phyloP scores from a whole-genome alignment of 768 basidiomycete genomes.

The Boletellus ananiceps region DNA sequence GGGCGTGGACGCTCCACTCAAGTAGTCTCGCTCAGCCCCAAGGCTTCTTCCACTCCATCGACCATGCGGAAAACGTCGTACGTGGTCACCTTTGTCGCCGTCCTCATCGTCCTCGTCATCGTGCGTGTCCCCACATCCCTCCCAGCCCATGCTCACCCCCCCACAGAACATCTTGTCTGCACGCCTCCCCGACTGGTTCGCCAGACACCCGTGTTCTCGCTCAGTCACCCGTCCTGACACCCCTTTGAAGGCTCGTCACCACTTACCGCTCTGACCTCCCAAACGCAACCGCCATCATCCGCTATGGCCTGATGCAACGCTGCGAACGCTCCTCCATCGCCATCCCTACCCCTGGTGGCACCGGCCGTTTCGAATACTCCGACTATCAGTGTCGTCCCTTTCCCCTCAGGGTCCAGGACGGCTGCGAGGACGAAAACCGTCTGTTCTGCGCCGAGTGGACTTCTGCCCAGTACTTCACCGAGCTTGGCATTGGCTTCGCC shows the following conservation, averaged over 20 bases:
- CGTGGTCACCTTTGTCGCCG: conserved; percentile 55
- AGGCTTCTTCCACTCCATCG: no score
- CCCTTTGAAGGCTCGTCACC: conserved; percentile 39
- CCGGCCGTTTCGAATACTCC: conserved; percentile 46
- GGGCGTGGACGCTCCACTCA: background rate
- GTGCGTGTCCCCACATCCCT: conserved; percentile 35
- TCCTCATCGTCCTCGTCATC: conserved; percentile 45
- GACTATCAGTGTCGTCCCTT: conserved; percentile 63
- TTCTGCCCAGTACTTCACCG: conserved; percentile 63
- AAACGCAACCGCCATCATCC: conserved; percentile 43
- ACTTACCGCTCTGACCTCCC: conserved; percentile 38
- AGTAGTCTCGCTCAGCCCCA: no score
- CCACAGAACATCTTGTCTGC: conserved; percentile 54
- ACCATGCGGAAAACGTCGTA: conserved; percentile 69
- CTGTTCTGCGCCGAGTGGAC: conserved; percentile 65
- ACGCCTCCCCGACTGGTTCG: conserved; percentile 61
- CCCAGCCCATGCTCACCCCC: background rate
- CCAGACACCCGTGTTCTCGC: conserved; percentile 19
- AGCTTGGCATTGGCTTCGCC: conserved; percentile 62
- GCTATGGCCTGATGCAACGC: conserved; percentile 54
- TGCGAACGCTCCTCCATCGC: conserved; percentile 51
- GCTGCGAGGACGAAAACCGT: conserved; percentile 49
- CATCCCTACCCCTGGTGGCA: conserved; percentile 40
- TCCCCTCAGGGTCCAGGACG: conserved; percentile 48
- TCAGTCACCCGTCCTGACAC: conserved; percentile 19